Conservation (phyloP, 2,329 filamentous ascomycete species). For the Exophiala alcalophila region DNA sequence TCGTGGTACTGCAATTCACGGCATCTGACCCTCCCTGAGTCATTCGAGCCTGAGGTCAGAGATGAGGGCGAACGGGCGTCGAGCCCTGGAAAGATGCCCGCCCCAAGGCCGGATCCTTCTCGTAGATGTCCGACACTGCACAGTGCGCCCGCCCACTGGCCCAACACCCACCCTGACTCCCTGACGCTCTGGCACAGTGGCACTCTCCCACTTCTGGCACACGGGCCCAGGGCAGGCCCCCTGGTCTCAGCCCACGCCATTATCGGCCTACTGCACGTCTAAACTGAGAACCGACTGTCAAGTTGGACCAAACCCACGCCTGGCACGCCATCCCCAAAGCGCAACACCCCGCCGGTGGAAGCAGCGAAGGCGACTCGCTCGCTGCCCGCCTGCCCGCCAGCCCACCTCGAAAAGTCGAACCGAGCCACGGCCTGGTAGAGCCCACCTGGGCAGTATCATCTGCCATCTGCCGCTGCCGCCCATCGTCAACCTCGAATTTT, state of each 20-base stretch:
- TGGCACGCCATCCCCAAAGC: slow-evolving; percentile 19
- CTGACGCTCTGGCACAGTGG: background rate
- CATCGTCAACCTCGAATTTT: slow-evolving; percentile 22
- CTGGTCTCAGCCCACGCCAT: slow-evolving; percentile 13
- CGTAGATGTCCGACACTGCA: no score
- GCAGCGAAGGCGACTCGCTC: no score
- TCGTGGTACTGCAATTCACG: no score
- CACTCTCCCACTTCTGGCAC: background rate
- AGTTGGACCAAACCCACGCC: slow-evolving; percentile 6
- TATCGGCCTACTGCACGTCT: slow-evolving; percentile 17
- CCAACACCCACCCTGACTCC: slow-evolving; percentile 4
- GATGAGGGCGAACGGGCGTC: no score
- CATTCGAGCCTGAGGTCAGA: no score
- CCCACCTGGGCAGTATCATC: slow-evolving; percentile 1
- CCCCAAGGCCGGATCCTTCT: slow-evolving; percentile 8
- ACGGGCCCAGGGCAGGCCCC: background rate
- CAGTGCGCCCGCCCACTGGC: no score
- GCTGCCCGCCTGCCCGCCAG: no score
- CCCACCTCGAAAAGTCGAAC: slow-evolving; percentile 1
- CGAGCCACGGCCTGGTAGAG: slow-evolving; percentile 1
- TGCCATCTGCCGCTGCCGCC: slow-evolving; percentile 5
- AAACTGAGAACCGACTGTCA: slow-evolving; percentile 7
- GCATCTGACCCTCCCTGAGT: no score
- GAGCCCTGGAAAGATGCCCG: slow-evolving; percentile 1
- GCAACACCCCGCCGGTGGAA: slow-evolving; percentile 17